Evolutionary conservation across 441 rosid genomes (phyloP), one percentile per base, ranked within the genome.

Genomic region (Adansonia madagascariensis): DNA sequence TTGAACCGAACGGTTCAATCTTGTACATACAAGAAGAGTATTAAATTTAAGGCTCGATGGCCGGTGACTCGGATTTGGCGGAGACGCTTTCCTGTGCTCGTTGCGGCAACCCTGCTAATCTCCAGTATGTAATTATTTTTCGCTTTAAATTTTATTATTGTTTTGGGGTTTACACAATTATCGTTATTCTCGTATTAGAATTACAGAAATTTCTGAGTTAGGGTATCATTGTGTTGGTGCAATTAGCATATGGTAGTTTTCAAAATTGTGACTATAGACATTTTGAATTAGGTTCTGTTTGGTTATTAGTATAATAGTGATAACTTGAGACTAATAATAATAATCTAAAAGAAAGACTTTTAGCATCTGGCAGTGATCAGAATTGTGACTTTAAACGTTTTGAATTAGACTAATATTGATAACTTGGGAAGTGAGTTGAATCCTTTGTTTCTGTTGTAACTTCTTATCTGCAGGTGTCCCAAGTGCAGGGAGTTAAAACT

Each of bases 401-500:
- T 57, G 35, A 12, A 47, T 11, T 22, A 7, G 31, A 3, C 39
- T 24, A 12, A 12, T 68, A 8, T 3, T 12, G 31, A 62, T 68
- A 68, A 49, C 31, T 66, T 44, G 12, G 18, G n/a, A 47, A 18
- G 14, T 22, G 11, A 70, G 47, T 17, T 8, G 39, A 11, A 47
- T 60, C 11, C 44, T 1, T 74, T 50, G 61, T 31, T 55, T 65
- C 61, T 69, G 69, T 35, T 76, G 5, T 6, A 55, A 24, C 8
- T 73, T 69, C 1, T 73, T 71, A 55, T 62, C 76, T 50, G 65
- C 80, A 95, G 98, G 89, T 96, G 99, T 79, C 99, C 99, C 0
- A 96, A 92, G 81, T 96, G 99, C 53, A 18, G 92, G 71, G 94
- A 96, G 8, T 72, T 94, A 78, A 96, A 92, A 91, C 97, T 96